phyloP scores from a whole-genome alignment of 805 yeast genomes.

The Yueomyces sp. region DNA sequence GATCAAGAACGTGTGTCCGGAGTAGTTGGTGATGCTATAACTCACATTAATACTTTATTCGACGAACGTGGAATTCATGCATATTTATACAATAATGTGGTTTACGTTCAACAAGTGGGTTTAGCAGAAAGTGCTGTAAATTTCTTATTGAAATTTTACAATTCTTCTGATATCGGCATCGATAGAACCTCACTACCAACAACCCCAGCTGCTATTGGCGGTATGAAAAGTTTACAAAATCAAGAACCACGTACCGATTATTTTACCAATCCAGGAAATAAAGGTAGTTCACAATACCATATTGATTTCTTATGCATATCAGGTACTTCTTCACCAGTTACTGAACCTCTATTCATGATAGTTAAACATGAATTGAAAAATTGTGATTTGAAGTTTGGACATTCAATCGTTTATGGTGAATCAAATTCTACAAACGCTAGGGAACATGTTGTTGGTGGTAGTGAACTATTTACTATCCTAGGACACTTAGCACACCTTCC shows the following conservation, averaged over 20 bases:
- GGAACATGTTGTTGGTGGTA: slow-evolving; percentile 53
- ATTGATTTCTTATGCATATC: slow-evolving; percentile 39
- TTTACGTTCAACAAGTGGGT: slow-evolving; percentile 58
- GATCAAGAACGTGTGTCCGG: slow-evolving; percentile 50
- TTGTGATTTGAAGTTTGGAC: slow-evolving; percentile 30
- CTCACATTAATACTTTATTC: slow-evolving; percentile 70
- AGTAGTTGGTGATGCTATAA: slow-evolving; percentile 71
- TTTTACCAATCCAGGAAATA: not conserved
- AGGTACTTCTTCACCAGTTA: slow-evolving; percentile 57
- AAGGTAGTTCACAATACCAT: slow-evolving; percentile 10
- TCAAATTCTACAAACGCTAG: slow-evolving; percentile 43
- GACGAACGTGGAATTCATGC: slow-evolving; percentile 62
- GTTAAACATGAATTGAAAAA: slow-evolving; percentile 31
- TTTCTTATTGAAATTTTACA: slow-evolving; percentile 32
- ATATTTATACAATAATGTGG: slow-evolving; percentile 50
- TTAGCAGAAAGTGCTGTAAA: slow-evolving; percentile 43
- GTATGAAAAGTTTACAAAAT: not conserved
- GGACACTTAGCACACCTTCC: not conserved
- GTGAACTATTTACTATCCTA: slow-evolving; percentile 48
- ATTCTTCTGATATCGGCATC: slow-evolving; percentile 13
- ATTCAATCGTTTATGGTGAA: slow-evolving; percentile 49
- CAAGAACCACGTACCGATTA: not conserved
- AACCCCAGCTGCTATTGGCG: slow-evolving; percentile 7
- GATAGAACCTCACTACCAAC: slow-evolving; percentile 16
- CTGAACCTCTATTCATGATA: slow-evolving; percentile 51